A percentile compares a stretch with the other conserved stretches of the same genome.
Conservation (phyloP, 352 stramenopile species). For the Phytophthora sansomeana region DNA sequence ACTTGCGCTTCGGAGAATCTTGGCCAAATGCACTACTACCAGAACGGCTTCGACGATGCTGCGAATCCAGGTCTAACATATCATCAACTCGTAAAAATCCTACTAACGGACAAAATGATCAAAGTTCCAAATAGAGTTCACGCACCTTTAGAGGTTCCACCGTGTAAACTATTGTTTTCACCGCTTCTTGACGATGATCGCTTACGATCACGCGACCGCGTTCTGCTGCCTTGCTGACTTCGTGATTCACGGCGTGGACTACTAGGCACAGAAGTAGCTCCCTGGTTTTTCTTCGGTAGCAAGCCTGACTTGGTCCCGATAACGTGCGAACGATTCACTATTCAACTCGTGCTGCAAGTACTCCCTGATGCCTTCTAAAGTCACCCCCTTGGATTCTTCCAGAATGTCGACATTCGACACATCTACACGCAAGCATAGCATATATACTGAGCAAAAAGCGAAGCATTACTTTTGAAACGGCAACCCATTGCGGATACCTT, state of each 20-base stretch:
- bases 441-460: not conserved
- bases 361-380: constrained; percentile 52
- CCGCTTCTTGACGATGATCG: constrained; percentile 19
- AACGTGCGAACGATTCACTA: constrained; percentile 48
- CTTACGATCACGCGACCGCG: constrained; percentile 20
- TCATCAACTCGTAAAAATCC: not conserved
- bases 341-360: constrained; percentile 60
- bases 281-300: constrained; percentile 25
- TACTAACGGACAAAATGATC: not conserved
- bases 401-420: constrained; percentile 65
- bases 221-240: constrained; percentile 1
- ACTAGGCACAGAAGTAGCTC: not conserved
- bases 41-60: constrained; percentile 20
- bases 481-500: constrained; percentile 33
- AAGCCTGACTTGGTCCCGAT: constrained; percentile 47
- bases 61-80: constrained; percentile 11
- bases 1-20: constrained; percentile 23
- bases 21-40: constrained; percentile 21
- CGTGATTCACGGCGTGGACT: constrained; percentile 9
- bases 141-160: constrained; percentile 8
- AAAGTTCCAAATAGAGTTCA: not conserved
- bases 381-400: constrained; percentile 56
- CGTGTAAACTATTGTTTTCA: constrained; percentile 8
- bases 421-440: constrained; percentile 40
- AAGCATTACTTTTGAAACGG: not conserved